Conservation (phyloP, 2,329 filamentous ascomycete genomes). For the Paracamarosporium sp. region DNA sequence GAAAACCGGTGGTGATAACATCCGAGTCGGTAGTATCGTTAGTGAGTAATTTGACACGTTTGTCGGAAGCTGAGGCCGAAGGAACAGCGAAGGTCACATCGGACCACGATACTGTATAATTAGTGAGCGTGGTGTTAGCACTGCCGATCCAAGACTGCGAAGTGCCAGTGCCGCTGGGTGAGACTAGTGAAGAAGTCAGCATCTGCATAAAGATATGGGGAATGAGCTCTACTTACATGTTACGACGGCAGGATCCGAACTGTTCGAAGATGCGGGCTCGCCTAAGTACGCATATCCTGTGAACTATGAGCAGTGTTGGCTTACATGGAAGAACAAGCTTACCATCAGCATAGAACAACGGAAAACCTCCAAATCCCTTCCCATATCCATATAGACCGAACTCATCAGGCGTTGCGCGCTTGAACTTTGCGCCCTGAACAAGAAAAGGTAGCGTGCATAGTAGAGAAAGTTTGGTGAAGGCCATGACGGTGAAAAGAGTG, state of each 20-base stretch:
- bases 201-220: neutral
- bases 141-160: constrained; percentile 16
- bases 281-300: constrained; percentile 29
- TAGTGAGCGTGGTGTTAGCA: constrained; percentile 20
- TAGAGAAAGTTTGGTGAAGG: constrained; percentile 7
- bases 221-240: constrained; percentile 9
- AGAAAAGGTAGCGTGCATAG: constrained; percentile 19
- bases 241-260: constrained; percentile 23
- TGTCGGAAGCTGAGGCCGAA: constrained; percentile 7
- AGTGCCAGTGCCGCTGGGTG: constrained; percentile 4
- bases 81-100: constrained; percentile 27
- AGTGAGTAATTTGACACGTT: constrained; percentile 24
- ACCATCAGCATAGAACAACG: constrained; percentile 28
- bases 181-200: constrained; percentile 13
- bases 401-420: constrained; percentile 10
- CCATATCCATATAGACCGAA: constrained; percentile 28
- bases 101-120: constrained; percentile 19
- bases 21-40: constrained; percentile 3
- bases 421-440: constrained; percentile 13
- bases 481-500: neutral
- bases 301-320: constrained; percentile 1
- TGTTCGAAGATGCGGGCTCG: constrained; percentile 18
- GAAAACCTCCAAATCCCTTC: constrained; percentile 20
- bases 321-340: neutral
- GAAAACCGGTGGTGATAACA: constrained; percentile 19